Conservation (phyloP, 2,329 filamentous ascomycete species). For the Diaporthe helianthi region DNA sequence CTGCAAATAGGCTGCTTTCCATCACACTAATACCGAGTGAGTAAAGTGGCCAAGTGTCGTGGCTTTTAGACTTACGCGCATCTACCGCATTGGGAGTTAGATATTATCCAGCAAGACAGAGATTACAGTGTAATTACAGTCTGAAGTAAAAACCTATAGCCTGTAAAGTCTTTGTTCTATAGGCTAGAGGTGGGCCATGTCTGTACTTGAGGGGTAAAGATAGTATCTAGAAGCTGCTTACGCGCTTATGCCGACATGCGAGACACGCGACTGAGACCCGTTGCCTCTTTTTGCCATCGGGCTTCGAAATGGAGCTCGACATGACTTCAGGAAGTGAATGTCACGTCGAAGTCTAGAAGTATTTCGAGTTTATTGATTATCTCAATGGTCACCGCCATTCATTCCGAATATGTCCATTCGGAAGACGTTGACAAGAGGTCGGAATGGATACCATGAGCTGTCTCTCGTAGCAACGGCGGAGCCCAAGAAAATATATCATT, state of each 20-base stretch:
- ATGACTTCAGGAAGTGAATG: neutral
- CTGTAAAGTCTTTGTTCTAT: too few species aligned
- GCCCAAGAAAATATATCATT: neutral
- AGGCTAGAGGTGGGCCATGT: too few species aligned
- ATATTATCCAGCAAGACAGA: too few species aligned
- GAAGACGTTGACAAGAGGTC: neutral
- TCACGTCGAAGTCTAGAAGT: neutral
- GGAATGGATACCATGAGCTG: neutral
- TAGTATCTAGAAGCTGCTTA: too few species aligned
- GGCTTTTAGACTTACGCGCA: constrained; percentile 2
- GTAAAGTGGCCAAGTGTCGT: neutral
- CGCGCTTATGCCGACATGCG: constrained; percentile 12
- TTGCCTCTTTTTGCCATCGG: neutral
- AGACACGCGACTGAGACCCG: constrained; percentile 25
- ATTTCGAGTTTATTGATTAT: neutral
- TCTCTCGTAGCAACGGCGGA: neutral
- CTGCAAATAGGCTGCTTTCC: constrained; percentile 4
- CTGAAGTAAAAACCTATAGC: too few species aligned
- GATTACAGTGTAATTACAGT: too few species aligned
- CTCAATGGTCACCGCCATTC: neutral
- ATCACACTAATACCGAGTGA: neutral
- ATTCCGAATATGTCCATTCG: neutral
- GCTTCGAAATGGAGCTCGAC: neutral
- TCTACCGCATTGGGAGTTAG: too few species aligned
- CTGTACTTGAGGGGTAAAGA: too few species aligned